These are phyloP conservation scores for Fraxinus nigra DNA, from an alignment of 305 asterid species.

Conservation along the genomic window DNA sequence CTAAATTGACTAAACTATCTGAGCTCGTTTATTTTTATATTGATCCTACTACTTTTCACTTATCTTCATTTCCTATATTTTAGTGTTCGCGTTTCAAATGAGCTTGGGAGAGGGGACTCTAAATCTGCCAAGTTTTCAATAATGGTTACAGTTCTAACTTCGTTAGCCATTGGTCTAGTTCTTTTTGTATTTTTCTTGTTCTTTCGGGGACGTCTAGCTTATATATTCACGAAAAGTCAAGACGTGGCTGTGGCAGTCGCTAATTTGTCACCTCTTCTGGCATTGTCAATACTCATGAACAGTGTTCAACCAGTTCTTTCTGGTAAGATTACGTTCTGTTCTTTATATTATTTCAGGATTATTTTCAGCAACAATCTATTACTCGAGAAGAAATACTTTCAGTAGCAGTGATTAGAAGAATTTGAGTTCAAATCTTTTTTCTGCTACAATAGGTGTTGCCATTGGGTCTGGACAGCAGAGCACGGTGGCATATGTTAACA, in stretches of 20 bases:
- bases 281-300: slow-evolving; percentile 58
- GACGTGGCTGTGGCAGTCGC: slow-evolving; percentile 49
- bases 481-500: slow-evolving; percentile 45
- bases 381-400: no score
- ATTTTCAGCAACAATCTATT: no score
- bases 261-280: slow-evolving; percentile 48
- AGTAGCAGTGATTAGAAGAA: neutral
- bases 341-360: no score
- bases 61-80: neutral
- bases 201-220: slow-evolving; percentile 50
- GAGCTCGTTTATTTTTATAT: neutral
- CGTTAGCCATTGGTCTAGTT: slow-evolving; percentile 41
- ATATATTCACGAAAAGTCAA: slow-evolving; percentile 43
- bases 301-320: slow-evolving; percentile 73
- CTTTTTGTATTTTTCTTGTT: slow-evolving; percentile 44
- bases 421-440: neutral
- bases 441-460: slow-evolving; percentile 44
- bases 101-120: slow-evolving; percentile 64
- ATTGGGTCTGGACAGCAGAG: slow-evolving; percentile 75
- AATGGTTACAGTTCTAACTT: slow-evolving; percentile 36
- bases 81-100: slow-evolving; percentile 68
- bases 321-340: slow-evolving; percentile 22
- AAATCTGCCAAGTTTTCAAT: slow-evolving; percentile 57
- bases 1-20: neutral
- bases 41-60: neutral